phyloP scores from a whole-genome alignment of 805 yeast species.

The Yarrowia bubula region DNA sequence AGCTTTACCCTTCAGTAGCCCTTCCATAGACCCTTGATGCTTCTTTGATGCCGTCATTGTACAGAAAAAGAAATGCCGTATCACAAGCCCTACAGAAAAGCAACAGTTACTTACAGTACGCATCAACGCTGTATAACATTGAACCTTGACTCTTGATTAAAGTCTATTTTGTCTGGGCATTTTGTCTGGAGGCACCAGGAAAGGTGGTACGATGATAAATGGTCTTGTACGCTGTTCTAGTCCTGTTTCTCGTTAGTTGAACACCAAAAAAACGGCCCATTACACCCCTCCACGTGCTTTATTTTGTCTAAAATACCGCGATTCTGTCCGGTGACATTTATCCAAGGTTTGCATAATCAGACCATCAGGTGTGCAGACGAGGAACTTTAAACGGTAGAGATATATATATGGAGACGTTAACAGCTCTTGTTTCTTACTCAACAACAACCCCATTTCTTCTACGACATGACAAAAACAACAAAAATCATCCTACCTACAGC shows the following conservation, averaged over 20 bases:
- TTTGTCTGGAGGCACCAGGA: neutral
- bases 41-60: neutral
- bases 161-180: neutral
- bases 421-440: neutral
- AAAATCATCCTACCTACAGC: neutral
- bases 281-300: neutral
- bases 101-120: too few relatives aligned
- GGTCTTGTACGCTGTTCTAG: too few relatives aligned
- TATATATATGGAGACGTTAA: neutral
- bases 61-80: neutral
- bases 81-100: neutral
- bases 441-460: too few relatives aligned
- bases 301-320: neutral
- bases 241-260: too few relatives aligned
- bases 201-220: too few relatives aligned
- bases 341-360: slow-evolving; percentile 10
- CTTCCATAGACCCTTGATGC: too few relatives aligned
- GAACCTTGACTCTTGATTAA: neutral
- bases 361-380: slow-evolving; percentile 10
- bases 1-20: too few relatives aligned
- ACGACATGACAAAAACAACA: neutral
- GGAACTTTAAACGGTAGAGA: neutral
- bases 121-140: too few relatives aligned
- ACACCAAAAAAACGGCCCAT: neutral
- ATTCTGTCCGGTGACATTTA: neutral